Base-by-base conservation (phyloP, 345 rosid species). In the Bruguiera parviflora region DNA sequence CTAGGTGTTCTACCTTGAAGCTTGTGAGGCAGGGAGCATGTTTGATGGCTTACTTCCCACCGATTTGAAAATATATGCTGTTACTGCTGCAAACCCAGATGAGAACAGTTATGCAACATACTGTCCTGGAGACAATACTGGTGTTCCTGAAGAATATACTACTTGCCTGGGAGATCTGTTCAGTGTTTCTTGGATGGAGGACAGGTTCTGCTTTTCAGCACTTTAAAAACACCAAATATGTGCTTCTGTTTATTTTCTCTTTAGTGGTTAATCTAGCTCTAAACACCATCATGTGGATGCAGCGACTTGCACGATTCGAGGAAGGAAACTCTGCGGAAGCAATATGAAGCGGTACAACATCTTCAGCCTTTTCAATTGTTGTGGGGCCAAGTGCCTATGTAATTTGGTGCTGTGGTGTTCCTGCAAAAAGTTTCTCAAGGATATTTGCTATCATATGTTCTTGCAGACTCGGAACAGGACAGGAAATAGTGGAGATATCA, bases 131-230 rank as follows among this genome's bases (percentile, higher is more conserved):
- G 7, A 13, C 5, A 56, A 65, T 64, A 77, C 85, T 64, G 0
- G 37, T 47, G 24, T 81, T 11, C 64, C 81, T 43, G 7, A 74
- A 9, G 71, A 76, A n/a, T 84, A 68, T 49, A 58, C 3, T 11
- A 71, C 80, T 64, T 91, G 96, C 71, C 80, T 91, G 27, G 96
- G 95, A 21, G 96, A 91, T 39, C 5, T 71, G 27, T 91, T 87
- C 64, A 91, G 96, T 73, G 59, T 88, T 70, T 79, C 96, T 63
- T 91, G 96, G 96, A 65, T 88, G 82, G 96, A 91, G 73, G 94
- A 91, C 81, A 79, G 96, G 96, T 90, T 55, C 15, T n/a, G 16
- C 15, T 55, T 43, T 43, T 18, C 49, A 43, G 13, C 49, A 43
- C 58, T 25, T 55, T 55, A 43, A 13, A 43, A 43, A 43, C 28